A percentile compares a stretch with the other conserved stretches of the same genome.
phyloP scores from a whole-genome alignment of 169 alveolate species.

The Plasmodium gonderi region DNA sequence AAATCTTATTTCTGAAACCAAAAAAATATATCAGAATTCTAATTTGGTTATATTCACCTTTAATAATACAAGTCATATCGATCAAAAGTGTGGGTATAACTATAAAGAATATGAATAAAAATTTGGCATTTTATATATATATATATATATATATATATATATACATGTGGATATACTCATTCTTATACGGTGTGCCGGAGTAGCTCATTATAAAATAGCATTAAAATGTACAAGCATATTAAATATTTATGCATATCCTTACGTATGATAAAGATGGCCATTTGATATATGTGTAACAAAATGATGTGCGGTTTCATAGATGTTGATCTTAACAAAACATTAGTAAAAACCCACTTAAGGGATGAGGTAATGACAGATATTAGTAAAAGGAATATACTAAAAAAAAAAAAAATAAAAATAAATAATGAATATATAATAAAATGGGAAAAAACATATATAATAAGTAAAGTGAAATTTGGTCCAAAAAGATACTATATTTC shows the following conservation, averaged over 20 bases:
- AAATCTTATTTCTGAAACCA: not conserved
- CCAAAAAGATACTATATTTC: not conserved
- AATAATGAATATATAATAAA: too few species aligned
- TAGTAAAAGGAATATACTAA: conserved; percentile 15
- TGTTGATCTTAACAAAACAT: conserved; percentile 36
- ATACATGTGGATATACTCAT: not conserved
- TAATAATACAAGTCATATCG: conserved; percentile 24
- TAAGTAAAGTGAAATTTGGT: not conserved
- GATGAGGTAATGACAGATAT: conserved; percentile 47
- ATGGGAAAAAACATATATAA: too few species aligned
- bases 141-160: not conserved
- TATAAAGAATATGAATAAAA: not conserved
- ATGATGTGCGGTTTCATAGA: conserved; percentile 31
- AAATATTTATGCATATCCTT: not conserved
- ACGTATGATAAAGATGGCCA: conserved; percentile 40
- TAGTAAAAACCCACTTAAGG: conserved; percentile 51
- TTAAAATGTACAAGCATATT: too few species aligned
- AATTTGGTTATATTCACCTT: conserved; percentile 17
- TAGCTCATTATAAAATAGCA: too few species aligned
- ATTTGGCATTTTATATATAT: not conserved
- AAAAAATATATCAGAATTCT: not conserved
- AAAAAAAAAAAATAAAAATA: not conserved
- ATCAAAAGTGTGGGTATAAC: conserved; percentile 38
- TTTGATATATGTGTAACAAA: conserved; percentile 45
- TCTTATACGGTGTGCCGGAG: too few species aligned